phyloP scores from a whole-genome alignment of 257 asterid genomes.

The Solanum peruvianum region DNA sequence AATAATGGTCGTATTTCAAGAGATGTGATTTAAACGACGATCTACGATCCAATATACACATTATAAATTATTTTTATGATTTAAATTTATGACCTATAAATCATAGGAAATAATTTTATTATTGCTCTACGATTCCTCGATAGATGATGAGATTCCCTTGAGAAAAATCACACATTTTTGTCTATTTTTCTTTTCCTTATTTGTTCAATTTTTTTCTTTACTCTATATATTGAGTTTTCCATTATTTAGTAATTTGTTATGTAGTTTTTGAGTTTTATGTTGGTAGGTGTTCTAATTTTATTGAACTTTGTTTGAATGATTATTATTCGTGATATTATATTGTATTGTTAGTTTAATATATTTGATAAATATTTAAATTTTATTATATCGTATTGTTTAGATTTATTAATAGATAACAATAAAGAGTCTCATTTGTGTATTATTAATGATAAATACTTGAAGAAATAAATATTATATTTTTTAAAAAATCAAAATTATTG shows the following conservation, averaged over 20 bases:
- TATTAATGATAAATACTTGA: too few relatives aligned
- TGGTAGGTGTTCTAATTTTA: background rate
- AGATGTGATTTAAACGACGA: background rate
- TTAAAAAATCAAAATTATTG: fast-evolving
- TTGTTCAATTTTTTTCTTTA: too few relatives aligned
- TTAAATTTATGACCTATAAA: too few relatives aligned
- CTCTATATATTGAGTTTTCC: background rate
- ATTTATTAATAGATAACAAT: too few relatives aligned
- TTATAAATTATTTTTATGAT: too few relatives aligned
- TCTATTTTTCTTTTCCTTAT: background rate
- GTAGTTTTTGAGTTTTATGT: background rate
- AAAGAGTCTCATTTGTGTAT: too few relatives aligned
- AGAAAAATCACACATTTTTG: background rate
- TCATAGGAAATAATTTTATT: fast-evolving
- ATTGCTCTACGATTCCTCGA: too few relatives aligned
- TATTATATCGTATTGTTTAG: too few relatives aligned
- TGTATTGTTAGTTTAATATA: background rate
- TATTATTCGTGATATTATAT: fast-evolving
- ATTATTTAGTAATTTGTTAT: background rate
- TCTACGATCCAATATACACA: too few relatives aligned
- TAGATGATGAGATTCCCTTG: background rate
- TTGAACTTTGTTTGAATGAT: background rate
- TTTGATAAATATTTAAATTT: background rate
- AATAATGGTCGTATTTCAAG: fast-evolving
- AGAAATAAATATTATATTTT: too few relatives aligned